phyloP scores from a whole-genome alignment of 768 basidiomycete species.

The Xanthoconium purpureum region DNA sequence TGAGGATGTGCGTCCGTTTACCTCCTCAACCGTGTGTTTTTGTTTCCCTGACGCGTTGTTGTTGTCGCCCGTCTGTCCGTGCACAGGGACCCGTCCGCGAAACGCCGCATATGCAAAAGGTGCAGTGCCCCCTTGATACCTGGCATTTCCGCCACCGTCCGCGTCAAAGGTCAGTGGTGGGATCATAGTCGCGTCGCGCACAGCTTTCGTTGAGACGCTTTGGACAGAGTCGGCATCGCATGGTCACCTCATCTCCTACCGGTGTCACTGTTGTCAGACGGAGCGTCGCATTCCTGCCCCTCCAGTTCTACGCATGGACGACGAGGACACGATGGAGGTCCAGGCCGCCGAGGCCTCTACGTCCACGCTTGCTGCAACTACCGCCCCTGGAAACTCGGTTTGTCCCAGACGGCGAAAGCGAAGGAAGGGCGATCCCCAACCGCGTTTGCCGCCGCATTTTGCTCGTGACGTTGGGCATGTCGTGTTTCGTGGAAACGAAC shows the following conservation, averaged over 20 bases:
- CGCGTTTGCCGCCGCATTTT: slow-evolving; percentile 58
- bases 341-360: neutral
- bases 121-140: slow-evolving; percentile 67
- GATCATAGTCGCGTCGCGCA: neutral
- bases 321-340: neutral
- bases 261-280: slow-evolving; percentile 56
- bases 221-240: slow-evolving; percentile 43
- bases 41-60: neutral
- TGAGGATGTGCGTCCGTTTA: slow-evolving; percentile 58
- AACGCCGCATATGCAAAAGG: slow-evolving; percentile 71
- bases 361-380: neutral
- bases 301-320: slow-evolving; percentile 31
- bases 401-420: slow-evolving; percentile 1
- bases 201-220: slow-evolving; percentile 17
- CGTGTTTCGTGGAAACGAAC: slow-evolving; percentile 62
- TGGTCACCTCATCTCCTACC: slow-evolving; percentile 54
- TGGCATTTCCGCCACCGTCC: slow-evolving; percentile 61
- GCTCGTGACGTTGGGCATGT: slow-evolving; percentile 63
- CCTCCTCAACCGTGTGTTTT: neutral
- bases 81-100: slow-evolving; percentile 75
- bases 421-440: slow-evolving; percentile 21
- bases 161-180: slow-evolving; percentile 54
- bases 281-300: slow-evolving; percentile 69
- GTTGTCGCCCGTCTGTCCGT: neutral
- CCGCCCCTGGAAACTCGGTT: neutral